Evolutionary conservation across 768 basidiomycete species (phyloP).

Genomic region (Scleroderma citrinum): DNA sequence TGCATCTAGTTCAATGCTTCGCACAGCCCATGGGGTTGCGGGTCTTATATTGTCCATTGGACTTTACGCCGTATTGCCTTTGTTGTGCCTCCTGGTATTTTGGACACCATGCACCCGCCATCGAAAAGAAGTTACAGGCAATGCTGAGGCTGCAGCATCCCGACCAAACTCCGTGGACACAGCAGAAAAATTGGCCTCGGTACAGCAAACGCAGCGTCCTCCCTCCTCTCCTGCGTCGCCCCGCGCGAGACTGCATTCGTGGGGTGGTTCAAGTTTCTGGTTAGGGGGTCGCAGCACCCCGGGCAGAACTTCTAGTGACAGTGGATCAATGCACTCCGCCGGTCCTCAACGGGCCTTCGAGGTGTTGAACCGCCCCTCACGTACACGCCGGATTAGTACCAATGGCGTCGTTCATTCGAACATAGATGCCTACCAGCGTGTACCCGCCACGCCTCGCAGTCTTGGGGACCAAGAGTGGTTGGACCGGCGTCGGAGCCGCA

Average conservation of each 20-base stretch:
- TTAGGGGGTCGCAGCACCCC: conserved; percentile 30
- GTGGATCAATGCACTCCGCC: conserved; percentile 30
- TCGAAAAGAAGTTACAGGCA: conserved; percentile 17
- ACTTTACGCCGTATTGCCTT: conserved; percentile 51
- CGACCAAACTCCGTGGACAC: conserved; percentile 36
- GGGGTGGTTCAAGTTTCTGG: conserved; percentile 35
- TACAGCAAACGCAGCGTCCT: conserved; percentile 26
- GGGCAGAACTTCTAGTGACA: conserved; percentile 36
- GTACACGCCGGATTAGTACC: conserved; percentile 46
- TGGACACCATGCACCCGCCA: conserved; percentile 9
- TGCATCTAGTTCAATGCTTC: conserved; percentile 32
- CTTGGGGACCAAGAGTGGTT: conserved; percentile 77
- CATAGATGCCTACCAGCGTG: conserved; percentile 44
- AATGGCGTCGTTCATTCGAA: conserved; percentile 35
- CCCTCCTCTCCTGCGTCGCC: conserved; percentile 28
- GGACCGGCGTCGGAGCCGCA: conserved; percentile 63
- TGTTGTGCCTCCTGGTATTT: conserved; percentile 30
- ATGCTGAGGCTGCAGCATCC: conserved; percentile 20
- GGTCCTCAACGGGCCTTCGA: conserved; percentile 39
- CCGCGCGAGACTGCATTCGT: conserved; percentile 31
- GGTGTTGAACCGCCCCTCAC: conserved; percentile 45
- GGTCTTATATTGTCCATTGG: conserved; percentile 60
- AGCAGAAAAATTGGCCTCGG: conserved; percentile 36
- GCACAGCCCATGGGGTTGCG: conserved; percentile 58
- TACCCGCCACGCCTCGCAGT: conserved; percentile 42